A percentile compares a stretch with the other conserved stretches of the same genome.
Conservation (phyloP, 192 early-diverging fungal species). For the Glomus cerebriforme region DNA sequence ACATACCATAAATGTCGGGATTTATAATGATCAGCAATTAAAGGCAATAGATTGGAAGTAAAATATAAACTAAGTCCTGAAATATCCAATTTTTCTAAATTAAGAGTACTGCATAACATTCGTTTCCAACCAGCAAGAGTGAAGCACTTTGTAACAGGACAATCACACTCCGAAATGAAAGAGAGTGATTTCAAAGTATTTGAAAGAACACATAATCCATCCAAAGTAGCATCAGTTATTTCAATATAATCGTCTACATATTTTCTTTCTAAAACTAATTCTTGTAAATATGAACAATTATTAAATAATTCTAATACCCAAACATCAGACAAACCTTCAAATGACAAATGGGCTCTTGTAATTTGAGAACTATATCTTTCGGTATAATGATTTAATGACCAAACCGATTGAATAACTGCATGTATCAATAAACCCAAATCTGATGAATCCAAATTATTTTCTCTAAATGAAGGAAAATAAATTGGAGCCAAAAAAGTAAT, state of each 20-base stretch:
- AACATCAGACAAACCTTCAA: constrained; percentile 3
- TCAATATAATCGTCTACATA: constrained; percentile 8
- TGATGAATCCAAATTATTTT: constrained; percentile 4
- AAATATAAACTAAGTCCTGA: not conserved
- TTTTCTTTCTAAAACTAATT: constrained; percentile 18
- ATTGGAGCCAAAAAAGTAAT: constrained; percentile 3
- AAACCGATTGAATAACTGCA: constrained; percentile 17
- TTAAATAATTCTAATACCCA: not conserved
- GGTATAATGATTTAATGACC: not conserved
- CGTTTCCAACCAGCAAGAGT: not conserved
- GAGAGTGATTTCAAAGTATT: constrained; percentile 6
- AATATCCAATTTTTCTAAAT: constrained; percentile 14
- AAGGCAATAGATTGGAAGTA: not conserved
- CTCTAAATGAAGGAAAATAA: not conserved
- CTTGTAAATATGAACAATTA: not conserved
- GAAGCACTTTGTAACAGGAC: not conserved
- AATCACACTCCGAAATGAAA: not conserved
- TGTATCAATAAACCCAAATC: not conserved
- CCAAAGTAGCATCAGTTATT: constrained; percentile 11
- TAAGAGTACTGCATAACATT: not conserved
- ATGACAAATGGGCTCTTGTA: not conserved
- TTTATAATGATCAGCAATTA: constrained; percentile 15
- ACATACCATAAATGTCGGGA: not conserved
- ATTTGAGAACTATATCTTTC: constrained; percentile 15
- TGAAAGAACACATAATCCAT: not conserved